A percentile compares a stretch with the other conserved stretches of the same genome.
Conservation (phyloP, 176 grass and related monocot species). For the Poa annua region DNA sequence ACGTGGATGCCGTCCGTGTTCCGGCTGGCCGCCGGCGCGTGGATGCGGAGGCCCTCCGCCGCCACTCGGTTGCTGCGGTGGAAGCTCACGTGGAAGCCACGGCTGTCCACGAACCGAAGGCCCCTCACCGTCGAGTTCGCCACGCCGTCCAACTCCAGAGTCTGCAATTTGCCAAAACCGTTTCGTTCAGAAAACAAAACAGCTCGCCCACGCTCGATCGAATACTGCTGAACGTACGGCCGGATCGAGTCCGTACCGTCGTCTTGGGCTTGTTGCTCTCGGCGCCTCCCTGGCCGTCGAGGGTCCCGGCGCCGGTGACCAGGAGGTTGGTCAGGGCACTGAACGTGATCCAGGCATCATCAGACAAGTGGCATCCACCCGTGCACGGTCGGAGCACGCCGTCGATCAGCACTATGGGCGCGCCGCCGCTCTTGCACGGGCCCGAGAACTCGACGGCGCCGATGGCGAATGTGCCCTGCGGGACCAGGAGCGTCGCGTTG, state of each 20-base stretch:
- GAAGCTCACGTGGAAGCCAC: conserved; percentile 56
- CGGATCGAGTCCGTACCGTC: background rate
- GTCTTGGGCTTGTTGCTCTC: background rate
- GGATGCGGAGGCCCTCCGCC: conserved; percentile 41
- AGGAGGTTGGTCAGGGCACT: conserved; percentile 34
- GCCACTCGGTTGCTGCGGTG: conserved; percentile 26
- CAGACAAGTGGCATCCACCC: background rate
- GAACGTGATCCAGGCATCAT: conserved; percentile 57
- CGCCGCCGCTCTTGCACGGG: conserved; percentile 22
- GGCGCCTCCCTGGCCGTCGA: conserved; percentile 45
- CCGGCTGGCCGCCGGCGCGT: conserved; percentile 44
- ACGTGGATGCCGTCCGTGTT: conserved; percentile 86
- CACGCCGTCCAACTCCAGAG: conserved; percentile 26
- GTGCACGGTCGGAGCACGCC: conserved; percentile 39
- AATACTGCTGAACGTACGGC: background rate
- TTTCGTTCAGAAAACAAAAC: background rate
- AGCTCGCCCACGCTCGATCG: background rate
- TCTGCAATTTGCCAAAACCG: background rate
- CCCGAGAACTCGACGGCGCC: conserved; percentile 41
- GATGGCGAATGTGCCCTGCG: conserved; percentile 48
- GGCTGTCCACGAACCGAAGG: conserved; percentile 45
- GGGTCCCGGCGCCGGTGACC: conserved; percentile 49
- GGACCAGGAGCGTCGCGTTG: conserved; percentile 46
- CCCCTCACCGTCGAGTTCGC: conserved; percentile 37
- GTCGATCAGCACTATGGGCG: conserved; percentile 35